phyloP scores from a whole-genome alignment of 1,284 basidiomycete genomes.

The Leccinum fuscescens region DNA sequence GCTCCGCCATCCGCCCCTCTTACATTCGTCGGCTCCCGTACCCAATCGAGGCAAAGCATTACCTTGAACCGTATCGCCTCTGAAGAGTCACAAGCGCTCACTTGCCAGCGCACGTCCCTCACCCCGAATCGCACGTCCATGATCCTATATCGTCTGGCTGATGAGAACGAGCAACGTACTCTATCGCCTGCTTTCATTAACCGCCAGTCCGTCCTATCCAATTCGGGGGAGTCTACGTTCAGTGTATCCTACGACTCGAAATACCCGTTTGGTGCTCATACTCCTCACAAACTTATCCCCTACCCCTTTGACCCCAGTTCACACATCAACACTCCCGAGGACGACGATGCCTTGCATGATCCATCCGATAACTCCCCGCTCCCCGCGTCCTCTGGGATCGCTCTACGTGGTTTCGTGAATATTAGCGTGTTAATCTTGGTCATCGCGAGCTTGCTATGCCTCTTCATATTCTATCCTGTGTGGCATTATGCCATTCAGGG shows the following conservation, averaged over 20 bases:
- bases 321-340: conserved; percentile 63
- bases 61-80: conserved; percentile 44
- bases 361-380: conserved; percentile 37
- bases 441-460: conserved; percentile 46
- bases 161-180: conserved; percentile 36
- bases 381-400: conserved; percentile 32
- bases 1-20: conserved; percentile 13
- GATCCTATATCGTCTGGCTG: conserved; percentile 64
- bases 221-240: conserved; percentile 50
- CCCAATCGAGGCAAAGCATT: conserved; percentile 35
- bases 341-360: conserved; percentile 62
- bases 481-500: conserved; percentile 33
- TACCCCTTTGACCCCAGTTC: conserved; percentile 65
- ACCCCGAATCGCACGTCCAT: conserved; percentile 49
- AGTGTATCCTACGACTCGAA: conserved; percentile 60
- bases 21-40: conserved; percentile 29
- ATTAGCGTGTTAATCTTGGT: conserved; percentile 54
- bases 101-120: conserved; percentile 15
- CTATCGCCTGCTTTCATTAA: conserved; percentile 25
- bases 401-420: conserved; percentile 57
- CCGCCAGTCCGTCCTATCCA: conserved; percentile 42
- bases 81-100: conserved; percentile 46
- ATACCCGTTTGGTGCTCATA: conserved; percentile 50
- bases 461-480: conserved; percentile 83
- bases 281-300: conserved; percentile 50